A percentile compares a stretch with the other conserved stretches of the same genome.
Evolutionary conservation across 345 rosid species (phyloP).

Genomic region (Moricandia arvensis): DNA sequence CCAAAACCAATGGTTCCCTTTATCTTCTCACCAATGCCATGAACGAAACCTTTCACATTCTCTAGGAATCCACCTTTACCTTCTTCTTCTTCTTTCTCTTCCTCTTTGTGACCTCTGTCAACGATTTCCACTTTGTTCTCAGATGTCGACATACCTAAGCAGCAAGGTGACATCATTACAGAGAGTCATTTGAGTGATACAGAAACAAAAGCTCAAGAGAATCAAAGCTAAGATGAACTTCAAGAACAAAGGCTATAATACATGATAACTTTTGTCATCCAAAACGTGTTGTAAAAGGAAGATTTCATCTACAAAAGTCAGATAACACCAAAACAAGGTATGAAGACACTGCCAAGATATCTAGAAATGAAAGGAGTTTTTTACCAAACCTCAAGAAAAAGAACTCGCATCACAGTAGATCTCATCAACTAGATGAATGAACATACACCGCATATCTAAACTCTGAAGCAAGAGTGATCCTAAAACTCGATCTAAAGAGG

Average conservation of each 20-base stretch:
- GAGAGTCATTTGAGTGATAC: no score
- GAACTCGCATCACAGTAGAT: conserved; percentile 14
- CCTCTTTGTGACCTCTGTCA: conserved; percentile 49
- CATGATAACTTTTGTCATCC: not conserved
- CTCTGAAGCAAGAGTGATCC: not conserved
- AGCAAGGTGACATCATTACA: not conserved
- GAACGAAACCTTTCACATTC: conserved; percentile 90
- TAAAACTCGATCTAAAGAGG: conserved; percentile 3
- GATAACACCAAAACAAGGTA: not conserved
- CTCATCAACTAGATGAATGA: conserved; percentile 4
- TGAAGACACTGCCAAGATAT: not conserved
- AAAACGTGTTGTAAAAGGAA: no score
- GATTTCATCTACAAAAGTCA: not conserved
- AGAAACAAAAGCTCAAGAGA: no score
- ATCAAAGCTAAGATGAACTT: no score
- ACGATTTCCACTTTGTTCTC: conserved; percentile 47
- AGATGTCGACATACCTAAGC: conserved; percentile 54
- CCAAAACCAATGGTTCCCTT: conserved; percentile 92
- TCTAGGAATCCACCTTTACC: conserved; percentile 81
- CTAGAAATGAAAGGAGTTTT: not conserved
- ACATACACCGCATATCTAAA: conserved; percentile 12
- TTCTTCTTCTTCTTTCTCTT: conserved; percentile 53
- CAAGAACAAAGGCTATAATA: not conserved
- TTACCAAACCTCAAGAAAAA: not conserved
- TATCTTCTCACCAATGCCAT: conserved; percentile 92